Base-by-base conservation (phyloP, 208 protist species). In the Leishmania gerbilli region DNA sequence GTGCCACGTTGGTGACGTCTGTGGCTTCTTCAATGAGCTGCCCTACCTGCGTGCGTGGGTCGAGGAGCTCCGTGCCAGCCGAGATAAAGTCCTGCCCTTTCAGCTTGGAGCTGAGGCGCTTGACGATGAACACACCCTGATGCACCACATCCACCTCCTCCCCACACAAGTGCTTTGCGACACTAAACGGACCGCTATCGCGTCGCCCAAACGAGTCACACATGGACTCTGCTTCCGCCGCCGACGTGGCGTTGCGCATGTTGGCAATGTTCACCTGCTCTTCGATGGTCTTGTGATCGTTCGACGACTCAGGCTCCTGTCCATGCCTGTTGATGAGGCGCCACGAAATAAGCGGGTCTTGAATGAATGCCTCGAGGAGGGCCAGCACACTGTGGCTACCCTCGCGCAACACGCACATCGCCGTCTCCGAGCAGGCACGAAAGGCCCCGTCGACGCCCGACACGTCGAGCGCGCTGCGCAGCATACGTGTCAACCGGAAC, bases 281-380 rank as follows among this genome's bases (percentile, higher is more conserved):
- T 69, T 96, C 93, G 74, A 96, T 95, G 1, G 91, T 90, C 77
- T 89, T 88, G 82, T 94, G 85, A 37, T 95, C 90, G 37, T 85
- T 93, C 27, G 92, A 94, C 19, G 85, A 87, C 84, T 94, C 81
- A 31, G 89, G 91, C 79, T 96, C 91, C 81, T 96, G 81, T 2
- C 91, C 92, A 1, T 89, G 90, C 8, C 89, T 86, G 71, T 95
- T 95, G 47, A 96, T 83, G 37, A 99, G 91, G 42, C 99, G 90
- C 99, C 99, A 99, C 53, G 99, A 99, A 79, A 99, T 99, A 13
- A 99, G 91, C 27, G 99, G 99, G 88, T 99, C 99, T 89, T 99
- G 97, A 64, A 99, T 99, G 87, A 99, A 99, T 4, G 99, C 99
- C 89, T 99, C 99, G 2, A 99, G 92, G 65, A 99, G 96, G 31